A percentile compares a stretch with the other conserved stretches of the same genome.
Evolutionary conservation across 768 basidiomycete genomes (phyloP).

Genomic region (Hortiboletus flavorubellus): DNA sequence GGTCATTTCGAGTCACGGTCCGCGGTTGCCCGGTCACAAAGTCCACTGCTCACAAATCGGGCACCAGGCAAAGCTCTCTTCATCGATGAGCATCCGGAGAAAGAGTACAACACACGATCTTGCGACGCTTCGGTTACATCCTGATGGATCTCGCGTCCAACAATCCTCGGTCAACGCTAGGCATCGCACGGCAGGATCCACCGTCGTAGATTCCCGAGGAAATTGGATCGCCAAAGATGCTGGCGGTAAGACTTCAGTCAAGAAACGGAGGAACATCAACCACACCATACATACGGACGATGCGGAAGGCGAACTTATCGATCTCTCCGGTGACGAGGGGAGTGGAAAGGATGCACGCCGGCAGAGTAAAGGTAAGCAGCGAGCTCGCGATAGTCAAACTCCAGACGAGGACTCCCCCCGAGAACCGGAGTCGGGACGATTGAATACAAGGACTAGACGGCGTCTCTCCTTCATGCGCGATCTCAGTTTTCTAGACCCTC

Average conservation of each 20-base stretch:
- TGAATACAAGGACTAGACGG: conserved; percentile 33
- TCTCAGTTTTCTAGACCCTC: conserved; percentile 52
- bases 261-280: conserved; percentile 31
- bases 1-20: conserved; percentile 14
- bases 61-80: too few species aligned
- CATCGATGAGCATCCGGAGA: conserved; percentile 32
- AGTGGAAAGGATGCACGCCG: conserved; percentile 9
- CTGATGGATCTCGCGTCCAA: conserved; percentile 59
- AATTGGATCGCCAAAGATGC: conserved; percentile 71
- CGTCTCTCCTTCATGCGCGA: conserved; percentile 46
- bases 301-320: conserved; percentile 22
- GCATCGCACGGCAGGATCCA: conserved; percentile 33
- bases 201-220: conserved; percentile 46
- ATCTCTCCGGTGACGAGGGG: conserved; percentile 23
- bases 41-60: too few species aligned
- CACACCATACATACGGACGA: conserved; percentile 19
- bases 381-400: conserved; percentile 12
- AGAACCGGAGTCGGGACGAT: conserved; percentile 13
- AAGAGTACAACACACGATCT: conserved; percentile 62
- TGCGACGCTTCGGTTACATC: conserved; percentile 59
- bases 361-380: conserved; percentile 26
- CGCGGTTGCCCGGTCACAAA: neutral
- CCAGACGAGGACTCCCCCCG: conserved; percentile 6
- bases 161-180: conserved; percentile 37
- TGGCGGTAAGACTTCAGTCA: conserved; percentile 46